Percentiles rank a stretch among this genome's conserved stretches.
phyloP scores from a whole-genome alignment of 768 basidiomycete genomes.

The Mycena crocata region DNA sequence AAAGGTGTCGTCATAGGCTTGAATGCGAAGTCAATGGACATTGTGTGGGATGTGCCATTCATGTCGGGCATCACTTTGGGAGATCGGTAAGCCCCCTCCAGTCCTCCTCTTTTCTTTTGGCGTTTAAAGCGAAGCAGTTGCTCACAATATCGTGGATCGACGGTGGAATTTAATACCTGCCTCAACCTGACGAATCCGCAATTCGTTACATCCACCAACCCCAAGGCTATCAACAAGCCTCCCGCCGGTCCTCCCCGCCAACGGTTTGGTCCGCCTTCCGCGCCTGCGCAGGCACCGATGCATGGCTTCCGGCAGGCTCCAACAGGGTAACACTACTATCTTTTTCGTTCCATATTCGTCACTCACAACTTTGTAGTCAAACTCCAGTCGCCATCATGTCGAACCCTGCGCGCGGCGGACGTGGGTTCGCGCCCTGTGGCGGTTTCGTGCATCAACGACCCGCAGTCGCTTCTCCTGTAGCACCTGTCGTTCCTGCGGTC shows the following conservation, averaged over 20 bases:
- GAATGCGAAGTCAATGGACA: conserved; percentile 89
- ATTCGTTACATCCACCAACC: conserved; percentile 81
- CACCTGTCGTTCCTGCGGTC: background rate
- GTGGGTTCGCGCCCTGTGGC: conserved; percentile 14
- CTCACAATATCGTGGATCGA: conserved; percentile 91
- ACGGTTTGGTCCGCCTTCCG: conserved; percentile 57
- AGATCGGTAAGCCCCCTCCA: conserved; percentile 67
- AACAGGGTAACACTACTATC: conserved; percentile 45
- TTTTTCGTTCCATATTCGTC: conserved; percentile 1
- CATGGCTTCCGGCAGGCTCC: conserved; percentile 76
- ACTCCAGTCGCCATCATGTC: conserved; percentile 76
- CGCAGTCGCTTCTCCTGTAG: background rate
- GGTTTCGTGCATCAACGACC: conserved; percentile 18
- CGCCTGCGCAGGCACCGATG: conserved; percentile 58
- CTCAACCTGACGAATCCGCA: conserved; percentile 90
- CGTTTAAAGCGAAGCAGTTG: conserved; percentile 62
- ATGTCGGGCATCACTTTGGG: conserved; percentile 91
- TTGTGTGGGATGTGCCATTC: conserved; percentile 96
- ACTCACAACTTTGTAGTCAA: conserved; percentile 37
- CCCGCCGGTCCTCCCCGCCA: conserved; percentile 78
- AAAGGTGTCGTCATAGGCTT: conserved; percentile 96
- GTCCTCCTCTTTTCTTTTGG: background rate
- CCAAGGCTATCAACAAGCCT: conserved; percentile 60
- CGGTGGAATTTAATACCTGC: conserved; percentile 88
- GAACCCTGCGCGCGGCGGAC: conserved; percentile 72